These are phyloP conservation scores for Aspergillus sclerotioniger DNA, from an alignment of 495 filamentous ascomycete genomes.

Conservation along the genomic window DNA sequence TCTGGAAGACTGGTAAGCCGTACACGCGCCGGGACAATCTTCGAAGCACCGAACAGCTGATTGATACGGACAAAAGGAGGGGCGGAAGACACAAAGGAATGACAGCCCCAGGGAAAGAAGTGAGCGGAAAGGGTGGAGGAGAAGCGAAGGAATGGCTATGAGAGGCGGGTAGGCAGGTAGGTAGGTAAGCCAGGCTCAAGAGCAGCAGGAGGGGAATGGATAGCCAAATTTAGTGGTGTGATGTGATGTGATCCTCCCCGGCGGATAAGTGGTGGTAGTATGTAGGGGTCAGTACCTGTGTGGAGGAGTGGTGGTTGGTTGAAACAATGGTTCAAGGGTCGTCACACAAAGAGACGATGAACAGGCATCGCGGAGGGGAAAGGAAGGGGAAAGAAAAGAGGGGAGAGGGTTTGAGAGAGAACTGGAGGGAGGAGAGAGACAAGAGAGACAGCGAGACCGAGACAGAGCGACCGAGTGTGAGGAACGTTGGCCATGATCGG, in stretches of 20 bases:
- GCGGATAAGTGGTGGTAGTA: not conserved
- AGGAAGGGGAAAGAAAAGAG: slow-evolving; percentile 1
- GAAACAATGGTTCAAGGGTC: slow-evolving; percentile 13
- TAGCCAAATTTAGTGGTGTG: not conserved
- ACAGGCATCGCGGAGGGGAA: slow-evolving; percentile 19
- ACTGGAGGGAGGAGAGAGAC: not conserved
- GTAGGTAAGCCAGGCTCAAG: slow-evolving; percentile 2
- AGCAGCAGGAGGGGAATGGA: not conserved
- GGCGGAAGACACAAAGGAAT: slow-evolving; percentile 34
- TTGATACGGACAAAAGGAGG: slow-evolving; percentile 7
- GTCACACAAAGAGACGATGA: slow-evolving; percentile 14
- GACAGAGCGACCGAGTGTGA: not conserved
- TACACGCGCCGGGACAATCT: slow-evolving; percentile 4
- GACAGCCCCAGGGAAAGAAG: slow-evolving; percentile 32
- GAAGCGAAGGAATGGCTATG: slow-evolving; percentile 14
- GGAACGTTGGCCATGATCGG: not conserved
- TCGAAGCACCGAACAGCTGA: slow-evolving; percentile 13
- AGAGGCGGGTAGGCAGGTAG: not conserved
- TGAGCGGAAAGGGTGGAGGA: slow-evolving; percentile 11
- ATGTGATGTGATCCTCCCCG: too few relatives aligned
- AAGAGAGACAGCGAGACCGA: not conserved
- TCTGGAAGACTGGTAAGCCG: slow-evolving; percentile 8
- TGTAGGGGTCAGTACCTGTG: not conserved
- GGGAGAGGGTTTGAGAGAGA: slow-evolving; percentile 1
- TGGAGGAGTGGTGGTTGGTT: not conserved